Evolutionary conservation across 1,284 basidiomycete genomes (phyloP).

Genomic region (Grifola frondosa): DNA sequence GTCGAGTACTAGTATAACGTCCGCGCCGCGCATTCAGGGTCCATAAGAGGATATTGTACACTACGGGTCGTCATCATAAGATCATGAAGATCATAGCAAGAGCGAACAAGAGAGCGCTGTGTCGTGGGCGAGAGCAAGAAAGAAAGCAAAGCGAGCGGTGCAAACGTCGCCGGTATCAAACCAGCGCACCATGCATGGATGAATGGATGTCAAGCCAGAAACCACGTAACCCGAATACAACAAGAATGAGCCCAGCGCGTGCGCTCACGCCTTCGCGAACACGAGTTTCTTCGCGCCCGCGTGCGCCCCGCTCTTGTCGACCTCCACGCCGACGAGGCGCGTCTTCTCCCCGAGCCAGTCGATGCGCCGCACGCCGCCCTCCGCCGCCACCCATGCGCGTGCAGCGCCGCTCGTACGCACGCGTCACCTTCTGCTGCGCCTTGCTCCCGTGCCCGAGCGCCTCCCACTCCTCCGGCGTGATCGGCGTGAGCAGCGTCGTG

Average conservation of each 20-base stretch:
- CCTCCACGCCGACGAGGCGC: constrained; percentile 59
- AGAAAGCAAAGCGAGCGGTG: constrained; percentile 6
- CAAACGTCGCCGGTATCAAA: constrained; percentile 13
- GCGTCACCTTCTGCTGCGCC: constrained; percentile 52
- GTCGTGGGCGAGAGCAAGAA: constrained; percentile 14
- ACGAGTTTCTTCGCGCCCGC: constrained; percentile 47
- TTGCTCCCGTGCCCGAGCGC: constrained; percentile 52
- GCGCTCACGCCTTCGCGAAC: constrained; percentile 42
- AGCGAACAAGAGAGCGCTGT: constrained; percentile 9
- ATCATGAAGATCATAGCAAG: constrained; percentile 10
- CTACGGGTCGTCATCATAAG: constrained; percentile 22
- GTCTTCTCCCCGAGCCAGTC: constrained; percentile 69
- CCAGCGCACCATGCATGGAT: constrained; percentile 7
- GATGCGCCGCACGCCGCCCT: constrained; percentile 60
- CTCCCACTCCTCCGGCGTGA: constrained; percentile 66
- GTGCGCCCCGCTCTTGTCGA: constrained; percentile 45
- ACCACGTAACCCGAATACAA: constrained; percentile 9
- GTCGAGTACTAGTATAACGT: constrained; percentile 27
- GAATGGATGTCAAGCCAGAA: constrained; percentile 1
- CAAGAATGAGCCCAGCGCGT: constrained; percentile 1
- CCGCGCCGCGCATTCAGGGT: constrained; percentile 12
- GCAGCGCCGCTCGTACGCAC: constrained; percentile 64
- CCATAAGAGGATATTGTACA: constrained; percentile 20
- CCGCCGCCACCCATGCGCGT: constrained; percentile 60
- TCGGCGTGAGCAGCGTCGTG: constrained; percentile 51